These are phyloP conservation scores for Xylariales sp. DNA, from an alignment of 2,329 filamentous ascomycete species.

Conservation along the genomic window DNA sequence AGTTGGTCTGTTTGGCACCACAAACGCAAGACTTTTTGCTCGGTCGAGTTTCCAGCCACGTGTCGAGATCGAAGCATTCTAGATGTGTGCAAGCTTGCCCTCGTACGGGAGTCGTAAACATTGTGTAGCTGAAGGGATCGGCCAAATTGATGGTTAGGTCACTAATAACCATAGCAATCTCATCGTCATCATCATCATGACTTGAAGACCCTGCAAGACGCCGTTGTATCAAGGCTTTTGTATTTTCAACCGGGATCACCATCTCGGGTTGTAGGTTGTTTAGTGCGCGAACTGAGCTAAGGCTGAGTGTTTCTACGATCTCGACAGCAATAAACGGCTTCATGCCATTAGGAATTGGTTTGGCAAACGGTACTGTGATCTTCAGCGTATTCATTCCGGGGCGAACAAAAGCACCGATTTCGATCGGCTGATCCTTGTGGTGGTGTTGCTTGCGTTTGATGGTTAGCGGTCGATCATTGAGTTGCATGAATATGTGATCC, in stretches of 20 bases:
- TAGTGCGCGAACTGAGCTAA: conserved; percentile 36
- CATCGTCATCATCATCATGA: conserved; percentile 52
- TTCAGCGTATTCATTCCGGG: conserved; percentile 59
- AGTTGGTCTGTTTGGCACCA: conserved; percentile 26
- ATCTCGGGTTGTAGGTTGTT: conserved; percentile 25
- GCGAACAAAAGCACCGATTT: conserved; percentile 60
- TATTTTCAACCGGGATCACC: conserved; percentile 39
- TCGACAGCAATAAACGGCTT: conserved; percentile 69
- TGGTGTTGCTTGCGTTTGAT: conserved; percentile 66
- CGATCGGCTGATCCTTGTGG: conserved; percentile 70
- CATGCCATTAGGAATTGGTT: conserved; percentile 13
- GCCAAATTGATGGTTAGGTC: conserved; percentile 58
- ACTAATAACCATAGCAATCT: conserved; percentile 54
- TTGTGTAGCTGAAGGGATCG: conserved; percentile 60
- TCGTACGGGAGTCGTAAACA: conserved; percentile 70
- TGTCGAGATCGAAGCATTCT: conserved; percentile 87
- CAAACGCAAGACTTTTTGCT: conserved; percentile 34
- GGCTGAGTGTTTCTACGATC: conserved; percentile 52
- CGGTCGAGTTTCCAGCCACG: conserved; percentile 67
- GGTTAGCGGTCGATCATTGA: conserved; percentile 59
- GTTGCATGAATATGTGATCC: conserved; percentile 58
- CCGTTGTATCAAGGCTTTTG: conserved; percentile 52
- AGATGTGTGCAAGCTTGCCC: conserved; percentile 67
- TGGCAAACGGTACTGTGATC: conserved; percentile 36
- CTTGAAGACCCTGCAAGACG: conserved; percentile 31